Evolutionary conservation across 108 stramenopile species (phyloP), one percentile per base, ranked within the genome.

Genomic region (Epithemia pelagica): DNA sequence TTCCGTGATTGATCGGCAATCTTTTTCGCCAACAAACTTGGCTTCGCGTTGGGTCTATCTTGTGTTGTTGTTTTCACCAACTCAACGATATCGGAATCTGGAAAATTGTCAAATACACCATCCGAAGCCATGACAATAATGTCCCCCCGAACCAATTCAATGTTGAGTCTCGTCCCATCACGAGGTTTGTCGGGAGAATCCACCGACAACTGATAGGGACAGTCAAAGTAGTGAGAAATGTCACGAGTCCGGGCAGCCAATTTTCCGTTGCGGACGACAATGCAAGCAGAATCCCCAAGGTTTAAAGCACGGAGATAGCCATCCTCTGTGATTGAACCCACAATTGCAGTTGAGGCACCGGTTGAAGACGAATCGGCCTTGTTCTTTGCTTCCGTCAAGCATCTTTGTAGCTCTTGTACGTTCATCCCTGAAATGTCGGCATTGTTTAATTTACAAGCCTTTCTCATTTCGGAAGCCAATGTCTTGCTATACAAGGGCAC

Each of bases 61-160:
- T 65, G 55, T 31, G 73, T 71, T 32, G 78, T 59, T 19, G 74
- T 65, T n/a, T n/a, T n/a, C 37, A 71, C 59, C 21, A 59, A 27
- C 23, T 59, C 46, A 30, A 77, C 46, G 29, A 93, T 65, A 27
- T 73, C 74, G 23, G 75, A 78, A 59, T 84, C 87, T 29, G 63
- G 66, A 23, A 94, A 64, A 66, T 94, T 94, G 65, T 94, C 92
- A 76, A 94, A 94, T n/a, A 94, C 74, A 2, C 92, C 92, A 68
- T 94, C 92, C 25, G 85, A 84, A 52, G 84, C 91, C 58, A 81
- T 81, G 26, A 94, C 68, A 19, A 94, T 73, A 22, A 88, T 55
- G 65, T 94, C 92, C 22, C 90, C 92, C 2, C 75, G 74, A 3
- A 79, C 66, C 69, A 94, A 66, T 61, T 84, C 78, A 18, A 85